These are phyloP conservation scores for Juncus effusus DNA, from an alignment of 176 grass and related monocot species.

Conservation along the genomic window DNA sequence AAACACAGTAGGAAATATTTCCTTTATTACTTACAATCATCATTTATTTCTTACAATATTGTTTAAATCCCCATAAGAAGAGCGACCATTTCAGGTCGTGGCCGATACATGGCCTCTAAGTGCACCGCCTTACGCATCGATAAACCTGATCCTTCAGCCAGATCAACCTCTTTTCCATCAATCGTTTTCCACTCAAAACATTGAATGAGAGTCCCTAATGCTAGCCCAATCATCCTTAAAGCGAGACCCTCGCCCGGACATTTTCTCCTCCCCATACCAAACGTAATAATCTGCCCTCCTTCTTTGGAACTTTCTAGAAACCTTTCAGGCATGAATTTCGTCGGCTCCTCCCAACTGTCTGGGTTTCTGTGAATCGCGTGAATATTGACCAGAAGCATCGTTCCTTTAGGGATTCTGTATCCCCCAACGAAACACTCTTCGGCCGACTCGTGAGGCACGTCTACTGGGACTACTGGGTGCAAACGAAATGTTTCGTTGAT, in stretches of 20 bases:
- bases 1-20: no score
- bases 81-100: background rate
- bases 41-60: no score
- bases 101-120: conserved; percentile 34
- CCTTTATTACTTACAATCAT: no score
- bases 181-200: conserved; percentile 56
- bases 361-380: conserved; percentile 45
- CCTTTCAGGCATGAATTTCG: conserved; percentile 39
- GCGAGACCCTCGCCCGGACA: background rate
- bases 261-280: conserved; percentile 1
- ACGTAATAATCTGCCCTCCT: background rate
- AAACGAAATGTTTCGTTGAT: conserved; percentile 41
- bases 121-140: conserved; percentile 27
- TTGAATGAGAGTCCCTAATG: conserved; percentile 49
- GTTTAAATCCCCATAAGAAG: conserved; percentile 18
- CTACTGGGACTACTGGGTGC: conserved; percentile 34
- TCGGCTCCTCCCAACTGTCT: conserved; percentile 18
- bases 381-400: conserved; percentile 37
- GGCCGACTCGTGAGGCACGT: conserved; percentile 39
- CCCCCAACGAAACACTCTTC: conserved; percentile 35
- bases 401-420: conserved; percentile 34
- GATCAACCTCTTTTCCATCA: conserved; percentile 26
- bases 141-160: conserved; percentile 35
- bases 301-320: conserved; percentile 5
- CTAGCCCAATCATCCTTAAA: conserved; percentile 21